phyloP scores from a whole-genome alignment of 352 stramenopile genomes.

The Globisporangium echinulatum region DNA sequence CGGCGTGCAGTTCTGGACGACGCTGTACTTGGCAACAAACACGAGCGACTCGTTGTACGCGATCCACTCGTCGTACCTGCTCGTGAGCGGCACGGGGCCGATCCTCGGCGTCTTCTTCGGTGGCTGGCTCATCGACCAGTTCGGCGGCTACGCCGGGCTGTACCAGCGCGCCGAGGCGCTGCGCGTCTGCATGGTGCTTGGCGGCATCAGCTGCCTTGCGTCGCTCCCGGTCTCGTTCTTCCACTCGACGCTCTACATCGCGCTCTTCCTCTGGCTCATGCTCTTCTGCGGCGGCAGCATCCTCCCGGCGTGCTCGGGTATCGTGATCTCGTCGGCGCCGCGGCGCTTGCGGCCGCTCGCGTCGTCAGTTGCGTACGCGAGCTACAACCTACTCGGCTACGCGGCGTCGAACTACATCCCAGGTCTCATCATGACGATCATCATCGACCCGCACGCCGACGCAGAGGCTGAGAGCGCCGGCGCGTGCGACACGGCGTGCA shows the following conservation, averaged over 20 bases:
- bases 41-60: constrained; percentile 69
- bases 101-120: constrained; percentile 85
- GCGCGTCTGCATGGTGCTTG: constrained; percentile 67
- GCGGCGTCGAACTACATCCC: constrained; percentile 80
- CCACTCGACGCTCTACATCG: constrained; percentile 57
- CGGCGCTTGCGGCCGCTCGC: constrained; percentile 55
- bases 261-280: constrained; percentile 75
- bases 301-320: constrained; percentile 75
- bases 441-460: constrained; percentile 39
- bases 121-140: constrained; percentile 76
- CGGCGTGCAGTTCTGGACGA: constrained; percentile 82
- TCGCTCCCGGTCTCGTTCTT: constrained; percentile 66
- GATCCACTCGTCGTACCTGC: constrained; percentile 67
- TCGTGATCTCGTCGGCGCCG: constrained; percentile 71
- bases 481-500: constrained; percentile 64
- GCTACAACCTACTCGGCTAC: constrained; percentile 86
- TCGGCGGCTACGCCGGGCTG: constrained; percentile 63
- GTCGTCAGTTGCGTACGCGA: constrained; percentile 73
- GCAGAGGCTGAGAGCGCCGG: constrained; percentile 14
- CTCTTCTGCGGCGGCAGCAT: constrained; percentile 74
- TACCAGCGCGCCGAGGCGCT: constrained; percentile 63
- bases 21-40: constrained; percentile 78
- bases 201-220: constrained; percentile 34
- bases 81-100: constrained; percentile 69
- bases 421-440: constrained; percentile 78